Conservation (phyloP, 2,329 filamentous ascomycete species). For the Lomentospora prolificans region DNA sequence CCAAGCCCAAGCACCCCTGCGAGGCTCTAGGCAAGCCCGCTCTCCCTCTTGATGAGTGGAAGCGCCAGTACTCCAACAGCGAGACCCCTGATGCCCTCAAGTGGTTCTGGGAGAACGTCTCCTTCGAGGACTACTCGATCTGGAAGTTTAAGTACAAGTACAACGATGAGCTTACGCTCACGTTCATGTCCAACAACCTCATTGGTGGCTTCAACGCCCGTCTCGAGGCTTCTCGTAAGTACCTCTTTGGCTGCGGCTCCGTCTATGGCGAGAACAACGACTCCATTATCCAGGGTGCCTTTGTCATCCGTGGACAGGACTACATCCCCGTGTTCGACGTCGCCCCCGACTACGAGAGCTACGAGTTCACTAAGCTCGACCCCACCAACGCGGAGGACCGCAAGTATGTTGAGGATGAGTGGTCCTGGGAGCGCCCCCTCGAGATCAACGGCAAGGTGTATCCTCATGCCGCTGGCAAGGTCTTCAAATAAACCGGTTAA, state of each 20-base stretch:
- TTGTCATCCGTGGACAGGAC: conserved; percentile 89
- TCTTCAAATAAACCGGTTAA: conserved; percentile 76
- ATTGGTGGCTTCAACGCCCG: conserved; percentile 97
- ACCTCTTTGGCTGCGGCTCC: conserved; percentile 81
- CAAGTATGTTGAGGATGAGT: conserved; percentile 76
- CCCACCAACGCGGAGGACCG: conserved; percentile 73
- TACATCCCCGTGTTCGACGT: conserved; percentile 83
- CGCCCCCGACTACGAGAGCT: conserved; percentile 94
- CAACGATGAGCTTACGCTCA: conserved; percentile 92
- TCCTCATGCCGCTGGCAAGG: conserved; percentile 83
- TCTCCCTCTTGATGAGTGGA: conserved; percentile 90
- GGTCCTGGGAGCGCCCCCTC: conserved; percentile 85
- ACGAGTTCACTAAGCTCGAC: conserved; percentile 95
- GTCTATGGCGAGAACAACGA: conserved; percentile 86
- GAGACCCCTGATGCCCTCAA: conserved; percentile 78
- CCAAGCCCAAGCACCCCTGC: conserved; percentile 95
- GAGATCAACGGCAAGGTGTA: conserved; percentile 78
- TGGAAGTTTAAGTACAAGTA: conserved; percentile 98
- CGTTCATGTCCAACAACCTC: conserved; percentile 99
- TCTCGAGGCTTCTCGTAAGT: conserved; percentile 96
- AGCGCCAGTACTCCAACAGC: conserved; percentile 97
- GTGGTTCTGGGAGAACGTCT: conserved; percentile 97
- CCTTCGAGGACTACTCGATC: conserved; percentile 93
- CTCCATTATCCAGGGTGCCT: conserved; percentile 86
- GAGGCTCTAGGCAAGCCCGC: conserved; percentile 72